phyloP scores from a whole-genome alignment of 1,284 basidiomycete genomes.

The Cerrena zonata region DNA sequence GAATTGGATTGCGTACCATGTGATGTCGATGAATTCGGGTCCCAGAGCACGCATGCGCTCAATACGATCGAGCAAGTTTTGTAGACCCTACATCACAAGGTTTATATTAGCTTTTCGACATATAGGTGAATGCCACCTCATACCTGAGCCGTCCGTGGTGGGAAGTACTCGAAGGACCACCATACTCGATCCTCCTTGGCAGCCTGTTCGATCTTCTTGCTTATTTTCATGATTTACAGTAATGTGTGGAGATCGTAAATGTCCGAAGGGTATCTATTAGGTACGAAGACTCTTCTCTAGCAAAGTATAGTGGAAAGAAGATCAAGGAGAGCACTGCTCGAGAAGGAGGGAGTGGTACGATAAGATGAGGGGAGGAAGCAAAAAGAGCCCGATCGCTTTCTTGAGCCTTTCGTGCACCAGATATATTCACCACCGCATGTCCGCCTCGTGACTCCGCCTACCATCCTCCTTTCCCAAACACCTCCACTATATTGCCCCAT shows the following conservation, averaged over 20 bases:
- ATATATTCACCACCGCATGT: background rate
- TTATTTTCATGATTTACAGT: slow-evolving; percentile 77
- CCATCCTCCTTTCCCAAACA: background rate
- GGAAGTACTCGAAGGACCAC: slow-evolving; percentile 98
- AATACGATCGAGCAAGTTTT: slow-evolving; percentile 94
- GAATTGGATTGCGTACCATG: slow-evolving; percentile 56
- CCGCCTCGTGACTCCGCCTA: background rate
- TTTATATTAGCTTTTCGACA: background rate
- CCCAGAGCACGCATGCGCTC: slow-evolving; percentile 94
- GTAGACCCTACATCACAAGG: slow-evolving; percentile 59
- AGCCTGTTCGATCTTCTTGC: slow-evolving; percentile 81
- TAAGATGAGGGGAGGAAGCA: background rate
- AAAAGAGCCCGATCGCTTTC: too few species aligned
- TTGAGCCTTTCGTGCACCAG: background rate
- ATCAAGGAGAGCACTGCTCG: background rate
- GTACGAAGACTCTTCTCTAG: background rate
- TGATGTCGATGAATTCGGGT: slow-evolving; percentile 98
- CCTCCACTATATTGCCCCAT: background rate
- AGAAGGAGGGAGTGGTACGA: background rate
- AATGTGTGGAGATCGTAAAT: slow-evolving; percentile 2
- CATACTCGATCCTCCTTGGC: slow-evolving; percentile 77
- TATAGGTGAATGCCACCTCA: slow-evolving; percentile 10
- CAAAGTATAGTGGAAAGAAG: background rate
- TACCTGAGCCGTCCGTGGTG: slow-evolving; percentile 90
- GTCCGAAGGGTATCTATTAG: background rate